Evolutionary conservation across 306 rosid species (phyloP).

Genomic region (barrel medic (Medicago truncatula)): MtrunA17r5.0-ANR NC_053046.1:3457001-3457500

Average conservation of each 20-base stretch:
- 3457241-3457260: constrained; percentile 1
- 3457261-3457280: neutral
- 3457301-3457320: constrained; percentile 89
- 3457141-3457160: neutral
- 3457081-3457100: neutral
- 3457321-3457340: constrained; percentile 86
- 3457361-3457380: constrained; percentile 94
- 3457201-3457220: constrained; percentile 14
- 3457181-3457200: neutral
- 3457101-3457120: constrained; percentile 4
- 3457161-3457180: constrained; percentile 6
- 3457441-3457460: constrained; percentile 45
- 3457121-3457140: neutral
- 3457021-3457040: constrained; percentile 6
- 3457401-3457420: constrained; percentile 62
- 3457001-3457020: constrained; percentile 6
- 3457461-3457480: constrained; percentile 51
- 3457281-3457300: constrained; percentile 2
- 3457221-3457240: neutral
- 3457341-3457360: constrained; percentile 93
- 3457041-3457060: too few relatives aligned
- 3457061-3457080: neutral
- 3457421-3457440: constrained; percentile 71
- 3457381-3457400: constrained; percentile 73
- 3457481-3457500: constrained; percentile 28